Percentiles rank a stretch among this genome's conserved stretches.
phyloP scores from a whole-genome alignment of 768 basidiomycete genomes.

The Mycena olivaceomarginata region DNA sequence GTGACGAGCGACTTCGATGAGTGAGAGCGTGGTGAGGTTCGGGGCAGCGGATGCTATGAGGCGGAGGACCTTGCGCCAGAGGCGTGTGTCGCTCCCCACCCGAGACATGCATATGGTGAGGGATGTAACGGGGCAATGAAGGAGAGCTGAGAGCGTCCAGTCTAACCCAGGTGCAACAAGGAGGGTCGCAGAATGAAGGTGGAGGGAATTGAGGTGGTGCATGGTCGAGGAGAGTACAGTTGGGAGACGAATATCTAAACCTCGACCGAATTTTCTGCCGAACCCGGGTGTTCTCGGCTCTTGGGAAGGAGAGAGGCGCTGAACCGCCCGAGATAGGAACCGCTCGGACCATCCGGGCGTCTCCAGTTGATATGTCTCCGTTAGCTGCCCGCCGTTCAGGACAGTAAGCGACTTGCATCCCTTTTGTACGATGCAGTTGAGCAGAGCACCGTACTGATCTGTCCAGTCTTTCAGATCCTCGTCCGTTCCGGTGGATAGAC shows the following conservation, averaged over 20 bases:
- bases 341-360: not conserved
- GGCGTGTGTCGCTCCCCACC: not conserved
- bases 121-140: not conserved
- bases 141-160: conserved; percentile 11
- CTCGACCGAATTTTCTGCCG: not conserved
- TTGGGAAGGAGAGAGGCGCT: not conserved
- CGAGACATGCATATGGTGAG: conserved; percentile 1
- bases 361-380: not conserved
- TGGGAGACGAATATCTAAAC: not conserved
- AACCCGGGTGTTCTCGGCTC: not conserved
- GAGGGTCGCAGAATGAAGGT: not conserved
- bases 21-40: not conserved
- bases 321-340: not conserved
- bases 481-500: not conserved
- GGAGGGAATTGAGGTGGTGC: not conserved
- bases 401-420: not conserved
- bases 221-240: not conserved
- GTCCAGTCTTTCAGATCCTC: not conserved
- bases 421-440: conserved; percentile 5
- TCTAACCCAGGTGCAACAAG: not conserved
- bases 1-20: not conserved
- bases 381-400: not conserved
- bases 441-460: not conserved
- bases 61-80: not conserved
- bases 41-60: conserved; percentile 17